These are phyloP conservation scores for Pseudomassariella vexata DNA, from an alignment of 2,329 filamentous ascomycete genomes.

Conservation along the genomic window DNA sequence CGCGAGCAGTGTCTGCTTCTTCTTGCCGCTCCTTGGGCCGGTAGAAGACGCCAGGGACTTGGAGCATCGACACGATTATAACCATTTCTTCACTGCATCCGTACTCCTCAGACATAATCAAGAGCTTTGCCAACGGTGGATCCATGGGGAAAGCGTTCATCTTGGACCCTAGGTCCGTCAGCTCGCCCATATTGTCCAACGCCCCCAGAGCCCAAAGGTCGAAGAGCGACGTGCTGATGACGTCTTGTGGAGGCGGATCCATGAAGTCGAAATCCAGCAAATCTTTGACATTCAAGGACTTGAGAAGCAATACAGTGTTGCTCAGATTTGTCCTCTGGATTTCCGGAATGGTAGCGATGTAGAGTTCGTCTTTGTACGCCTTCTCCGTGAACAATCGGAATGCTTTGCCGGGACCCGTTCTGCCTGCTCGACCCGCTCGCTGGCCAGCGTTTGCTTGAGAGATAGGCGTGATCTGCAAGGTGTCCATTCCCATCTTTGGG, in stretches of 20 bases:
- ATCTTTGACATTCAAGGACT: slow-evolving; percentile 90
- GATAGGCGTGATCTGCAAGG: slow-evolving; percentile 93
- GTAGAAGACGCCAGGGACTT: slow-evolving; percentile 94
- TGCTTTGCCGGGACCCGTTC: slow-evolving; percentile 91
- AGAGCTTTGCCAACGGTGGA: slow-evolving; percentile 85
- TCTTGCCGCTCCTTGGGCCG: slow-evolving; percentile 94
- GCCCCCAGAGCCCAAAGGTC: slow-evolving; percentile 95
- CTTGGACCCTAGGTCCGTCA: slow-evolving; percentile 78
- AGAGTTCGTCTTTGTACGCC: slow-evolving; percentile 92
- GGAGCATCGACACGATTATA: slow-evolving; percentile 96
- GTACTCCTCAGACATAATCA: slow-evolving; percentile 87
- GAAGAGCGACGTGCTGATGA: slow-evolving; percentile 93
- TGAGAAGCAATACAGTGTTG: slow-evolving; percentile 90
- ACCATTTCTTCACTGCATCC: slow-evolving; percentile 96
- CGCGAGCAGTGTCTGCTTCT: slow-evolving; percentile 88
- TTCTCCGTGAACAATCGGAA: slow-evolving; percentile 92
- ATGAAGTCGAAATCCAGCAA: slow-evolving; percentile 97
- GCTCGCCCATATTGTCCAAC: slow-evolving; percentile 85
- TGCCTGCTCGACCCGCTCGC: slow-evolving; percentile 84
- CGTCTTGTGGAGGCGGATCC: slow-evolving; percentile 97
- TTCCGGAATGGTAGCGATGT: slow-evolving; percentile 94
- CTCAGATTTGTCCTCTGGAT: slow-evolving; percentile 95
- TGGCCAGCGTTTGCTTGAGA: slow-evolving; percentile 95
- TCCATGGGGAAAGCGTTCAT: slow-evolving; percentile 99
- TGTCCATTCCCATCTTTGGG: slow-evolving; percentile 98